These are phyloP conservation scores for Suillus ampliporus DNA, from an alignment of 768 basidiomycete species.

Conservation along the genomic window DNA sequence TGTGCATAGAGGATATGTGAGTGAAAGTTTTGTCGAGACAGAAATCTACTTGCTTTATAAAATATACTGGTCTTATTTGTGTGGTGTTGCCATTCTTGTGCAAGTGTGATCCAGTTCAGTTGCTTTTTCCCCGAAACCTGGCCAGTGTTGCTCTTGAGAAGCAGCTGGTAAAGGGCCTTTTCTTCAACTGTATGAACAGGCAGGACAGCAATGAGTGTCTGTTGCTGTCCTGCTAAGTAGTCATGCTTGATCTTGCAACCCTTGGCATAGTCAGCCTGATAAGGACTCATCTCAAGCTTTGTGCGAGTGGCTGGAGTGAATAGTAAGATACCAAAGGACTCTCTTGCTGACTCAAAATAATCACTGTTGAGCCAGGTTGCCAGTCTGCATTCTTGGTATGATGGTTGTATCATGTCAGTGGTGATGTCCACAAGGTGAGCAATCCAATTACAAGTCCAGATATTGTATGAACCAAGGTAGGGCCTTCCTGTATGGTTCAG, in stretches of 20 bases:
- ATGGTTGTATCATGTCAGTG: not conserved
- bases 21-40: no score
- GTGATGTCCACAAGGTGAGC: constrained; percentile 1
- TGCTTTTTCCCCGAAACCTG: constrained; percentile 1
- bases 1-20: no score
- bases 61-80: constrained; percentile 20
- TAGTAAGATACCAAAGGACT: constrained; percentile 19
- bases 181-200: constrained; percentile 35
- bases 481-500: constrained; percentile 29
- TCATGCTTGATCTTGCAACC: constrained; percentile 6
- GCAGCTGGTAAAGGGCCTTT: constrained; percentile 23
- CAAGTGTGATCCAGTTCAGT: constrained; percentile 20
- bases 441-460: constrained; percentile 30
- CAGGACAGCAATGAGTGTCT: constrained; percentile 28
- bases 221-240: not conserved
- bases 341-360: constrained; percentile 8
- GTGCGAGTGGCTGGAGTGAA: not conserved
- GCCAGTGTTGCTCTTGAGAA: constrained; percentile 4
- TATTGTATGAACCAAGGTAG: constrained; percentile 28
- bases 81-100: constrained; percentile 15
- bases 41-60: no score
- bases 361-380: constrained; percentile 22
- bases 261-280: constrained; percentile 5
- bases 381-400: not conserved
- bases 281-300: constrained; percentile 21